phyloP scores from a whole-genome alignment of 1,284 basidiomycete genomes.

The Acaromyces ingoldii region DNA sequence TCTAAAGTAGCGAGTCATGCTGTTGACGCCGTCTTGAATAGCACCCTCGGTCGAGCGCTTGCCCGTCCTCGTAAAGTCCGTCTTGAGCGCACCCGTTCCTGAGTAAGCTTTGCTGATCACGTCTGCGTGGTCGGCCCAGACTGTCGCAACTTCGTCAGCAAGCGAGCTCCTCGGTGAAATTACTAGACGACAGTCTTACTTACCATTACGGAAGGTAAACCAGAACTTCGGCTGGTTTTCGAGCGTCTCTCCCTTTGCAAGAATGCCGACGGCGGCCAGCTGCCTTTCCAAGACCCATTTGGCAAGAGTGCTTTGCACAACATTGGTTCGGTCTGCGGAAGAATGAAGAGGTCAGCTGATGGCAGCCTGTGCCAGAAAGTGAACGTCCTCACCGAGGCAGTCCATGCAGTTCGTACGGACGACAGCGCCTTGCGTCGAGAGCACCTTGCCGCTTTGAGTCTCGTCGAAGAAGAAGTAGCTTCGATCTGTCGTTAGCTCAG shows the following conservation, averaged over 20 bases:
- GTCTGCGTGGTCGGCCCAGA: constrained; percentile 98
- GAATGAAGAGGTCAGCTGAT: background rate
- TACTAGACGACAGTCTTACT: constrained; percentile 44
- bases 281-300: constrained; percentile 61
- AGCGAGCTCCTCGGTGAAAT: constrained; percentile 9
- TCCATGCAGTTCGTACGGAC: constrained; percentile 68
- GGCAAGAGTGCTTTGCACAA: constrained; percentile 63
- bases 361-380: background rate
- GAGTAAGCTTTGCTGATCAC: constrained; percentile 84
- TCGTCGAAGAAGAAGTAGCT: constrained; percentile 9
- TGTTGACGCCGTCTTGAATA: constrained; percentile 82
- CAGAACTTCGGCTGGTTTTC: constrained; percentile 51
- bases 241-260: constrained; percentile 31
- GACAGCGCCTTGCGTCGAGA: constrained; percentile 52
- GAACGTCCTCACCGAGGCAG: constrained; percentile 59
- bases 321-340: constrained; percentile 76
- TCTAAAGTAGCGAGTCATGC: constrained; percentile 78
- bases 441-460: constrained; percentile 2
- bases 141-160: constrained; percentile 41
- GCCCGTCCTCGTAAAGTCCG: constrained; percentile 88
- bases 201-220: constrained; percentile 80
- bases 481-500: background rate
- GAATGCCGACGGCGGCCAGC: constrained; percentile 57
- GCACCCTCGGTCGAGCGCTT: constrained; percentile 74
- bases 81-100: constrained; percentile 92